Conservation (phyloP, 2,329 filamentous ascomycete genomes). For the Hymenoscyphus fructigenus region DNA sequence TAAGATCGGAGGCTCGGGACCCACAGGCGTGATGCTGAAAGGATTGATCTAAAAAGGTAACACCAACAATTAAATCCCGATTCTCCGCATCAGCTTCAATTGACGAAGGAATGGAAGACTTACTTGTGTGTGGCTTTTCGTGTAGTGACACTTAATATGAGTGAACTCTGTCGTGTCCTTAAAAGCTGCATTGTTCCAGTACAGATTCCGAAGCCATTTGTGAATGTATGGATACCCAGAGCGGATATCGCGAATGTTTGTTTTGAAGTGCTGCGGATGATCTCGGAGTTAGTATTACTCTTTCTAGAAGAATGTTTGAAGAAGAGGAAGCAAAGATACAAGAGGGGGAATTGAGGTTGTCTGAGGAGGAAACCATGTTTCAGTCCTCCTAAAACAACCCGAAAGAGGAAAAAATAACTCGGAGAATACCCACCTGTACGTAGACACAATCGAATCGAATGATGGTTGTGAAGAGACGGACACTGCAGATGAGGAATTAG, state of each 20-base stretch:
- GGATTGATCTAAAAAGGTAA: constrained; percentile 59
- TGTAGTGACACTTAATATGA: constrained; percentile 80
- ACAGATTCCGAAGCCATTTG: constrained; percentile 63
- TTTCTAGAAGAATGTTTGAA: too few species aligned
- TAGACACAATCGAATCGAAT: constrained; percentile 71
- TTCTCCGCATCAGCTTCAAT: constrained; percentile 42
- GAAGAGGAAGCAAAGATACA: too few species aligned
- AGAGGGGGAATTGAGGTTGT: too few species aligned
- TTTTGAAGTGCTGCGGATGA: constrained; percentile 86
- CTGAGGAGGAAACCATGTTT: too few species aligned
- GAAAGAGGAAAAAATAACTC: too few species aligned
- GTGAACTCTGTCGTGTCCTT: constrained; percentile 39
- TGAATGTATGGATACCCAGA: constrained; percentile 61
- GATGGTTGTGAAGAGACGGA: constrained; percentile 67
- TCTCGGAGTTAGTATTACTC: too few species aligned
- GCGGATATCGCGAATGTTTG: constrained; percentile 50
- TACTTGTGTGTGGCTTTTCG: constrained; percentile 67
- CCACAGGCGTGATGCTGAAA: constrained; percentile 75
- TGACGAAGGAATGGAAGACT: constrained; percentile 15
- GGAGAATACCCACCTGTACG: too few species aligned
- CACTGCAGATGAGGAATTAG: constrained; percentile 29
- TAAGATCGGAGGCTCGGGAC: constrained; percentile 80
- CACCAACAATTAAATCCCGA: constrained; percentile 1
- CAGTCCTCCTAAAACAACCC: too few species aligned
- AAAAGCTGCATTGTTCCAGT: constrained; percentile 68